These are phyloP conservation scores for Vitis hybrid DNA, from an alignment of 177 flowering plant species.

Conservation along the genomic window DNA sequence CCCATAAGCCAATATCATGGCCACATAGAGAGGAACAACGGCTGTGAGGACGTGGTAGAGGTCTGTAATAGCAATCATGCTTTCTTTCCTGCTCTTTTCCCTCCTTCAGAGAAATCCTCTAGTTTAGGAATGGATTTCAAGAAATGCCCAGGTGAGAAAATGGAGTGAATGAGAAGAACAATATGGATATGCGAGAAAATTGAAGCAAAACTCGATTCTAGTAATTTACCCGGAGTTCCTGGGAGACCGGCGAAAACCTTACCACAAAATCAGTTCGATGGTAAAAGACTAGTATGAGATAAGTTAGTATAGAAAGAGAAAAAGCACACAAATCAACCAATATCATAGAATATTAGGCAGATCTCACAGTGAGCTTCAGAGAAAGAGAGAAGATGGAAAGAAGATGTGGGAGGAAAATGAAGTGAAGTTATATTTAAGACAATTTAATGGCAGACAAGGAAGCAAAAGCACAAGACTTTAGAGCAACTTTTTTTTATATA, in stretches of 20 bases:
- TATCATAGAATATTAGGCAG: not conserved
- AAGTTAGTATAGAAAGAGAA: not conserved
- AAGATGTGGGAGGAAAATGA: slow-evolving; percentile 3
- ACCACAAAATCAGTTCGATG: no score
- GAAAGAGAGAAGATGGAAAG: not conserved
- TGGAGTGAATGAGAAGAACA: slow-evolving; percentile 2
- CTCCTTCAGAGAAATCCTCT: slow-evolving; percentile 3
- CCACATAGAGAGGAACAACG: slow-evolving; percentile 89
- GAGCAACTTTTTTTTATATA: slow-evolving; percentile 11
- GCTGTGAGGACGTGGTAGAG: slow-evolving; percentile 83
- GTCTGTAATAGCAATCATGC: slow-evolving; percentile 60
- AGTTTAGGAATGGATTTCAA: not conserved
- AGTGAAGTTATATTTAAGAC: slow-evolving; percentile 21
- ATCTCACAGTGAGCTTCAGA: slow-evolving; percentile 9
- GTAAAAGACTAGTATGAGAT: no score
- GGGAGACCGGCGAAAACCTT: no score
- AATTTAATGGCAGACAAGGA: slow-evolving; percentile 47
- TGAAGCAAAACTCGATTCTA: not conserved
- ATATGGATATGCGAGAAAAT: not conserved
- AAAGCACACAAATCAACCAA: slow-evolving; percentile 16
- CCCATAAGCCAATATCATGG: slow-evolving; percentile 89
- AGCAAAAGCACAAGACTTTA: slow-evolving; percentile 38
- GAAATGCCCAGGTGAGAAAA: slow-evolving; percentile 13
- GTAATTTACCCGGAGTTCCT: no score
- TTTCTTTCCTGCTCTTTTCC: slow-evolving; percentile 16